Percentiles rank a stretch among this genome's conserved stretches.
Evolutionary conservation across 345 rosid genomes (phyloP).

Genomic region (Leavenworthia alabamica): DNA sequence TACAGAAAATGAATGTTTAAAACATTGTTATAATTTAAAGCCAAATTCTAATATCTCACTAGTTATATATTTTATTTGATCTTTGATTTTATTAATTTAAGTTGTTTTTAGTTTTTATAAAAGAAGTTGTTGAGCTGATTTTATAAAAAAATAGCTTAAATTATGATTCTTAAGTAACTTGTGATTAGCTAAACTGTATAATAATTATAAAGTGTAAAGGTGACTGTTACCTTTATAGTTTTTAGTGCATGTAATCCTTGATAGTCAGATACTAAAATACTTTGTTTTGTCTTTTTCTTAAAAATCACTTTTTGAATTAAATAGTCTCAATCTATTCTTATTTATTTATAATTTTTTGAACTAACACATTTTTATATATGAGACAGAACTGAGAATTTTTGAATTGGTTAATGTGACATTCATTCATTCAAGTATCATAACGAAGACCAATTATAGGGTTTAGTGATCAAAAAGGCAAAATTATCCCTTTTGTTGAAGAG

Average conservation of each 20-base stretch:
- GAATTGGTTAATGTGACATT: conserved; percentile 7
- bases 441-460: neutral
- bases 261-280: conserved; percentile 2
- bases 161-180: conserved; percentile 22
- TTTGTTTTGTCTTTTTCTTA: neutral
- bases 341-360: too few species aligned
- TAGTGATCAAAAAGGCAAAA: neutral
- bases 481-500: too few species aligned
- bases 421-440: conserved; percentile 20
- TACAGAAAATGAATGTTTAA: neutral
- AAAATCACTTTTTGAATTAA: conserved; percentile 8
- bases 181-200: conserved; percentile 24
- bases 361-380: neutral
- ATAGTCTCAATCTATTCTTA: neutral
- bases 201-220: conserved; percentile 10
- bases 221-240: conserved; percentile 22
- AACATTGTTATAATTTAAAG: neutral
- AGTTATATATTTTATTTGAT: neutral
- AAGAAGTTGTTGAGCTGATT: neutral
- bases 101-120: neutral
- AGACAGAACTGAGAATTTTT: neutral
- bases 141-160: neutral
- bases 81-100: neutral
- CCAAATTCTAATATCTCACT: neutral
- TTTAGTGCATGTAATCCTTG: conserved; percentile 32